Conservation (phyloP, 805 yeast species). For the Lipomyces kockii region DNA sequence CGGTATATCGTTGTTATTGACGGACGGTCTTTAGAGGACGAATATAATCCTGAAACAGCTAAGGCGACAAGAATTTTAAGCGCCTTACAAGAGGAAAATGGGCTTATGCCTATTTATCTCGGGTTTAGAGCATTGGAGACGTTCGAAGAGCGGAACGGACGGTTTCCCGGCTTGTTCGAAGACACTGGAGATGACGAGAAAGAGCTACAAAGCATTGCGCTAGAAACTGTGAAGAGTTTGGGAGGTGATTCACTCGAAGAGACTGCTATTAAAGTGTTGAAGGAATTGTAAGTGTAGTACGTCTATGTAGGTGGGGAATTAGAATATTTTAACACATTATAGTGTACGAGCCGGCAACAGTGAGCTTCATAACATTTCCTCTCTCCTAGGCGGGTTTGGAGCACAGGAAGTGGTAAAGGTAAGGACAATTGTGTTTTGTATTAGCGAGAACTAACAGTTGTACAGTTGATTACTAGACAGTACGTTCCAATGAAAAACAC, state of each 20-base stretch:
- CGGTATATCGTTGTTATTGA: constrained; percentile 55
- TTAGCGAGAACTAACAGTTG: not conserved
- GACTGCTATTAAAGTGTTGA: constrained; percentile 48
- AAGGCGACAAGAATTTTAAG: constrained; percentile 9
- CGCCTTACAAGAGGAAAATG: constrained; percentile 33
- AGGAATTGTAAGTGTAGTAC: constrained; percentile 47
- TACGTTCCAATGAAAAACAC: constrained; percentile 77
- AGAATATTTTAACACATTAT: not conserved
- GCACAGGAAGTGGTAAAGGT: constrained; percentile 83
- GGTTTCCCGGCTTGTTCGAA: constrained; percentile 29
- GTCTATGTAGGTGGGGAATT: not conserved
- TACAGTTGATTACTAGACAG: constrained; percentile 64
- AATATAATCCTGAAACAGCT: constrained; percentile 19
- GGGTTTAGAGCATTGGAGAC: constrained; percentile 38
- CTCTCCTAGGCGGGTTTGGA: constrained; percentile 82
- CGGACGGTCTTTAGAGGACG: constrained; percentile 48
- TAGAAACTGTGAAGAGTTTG: constrained; percentile 10
- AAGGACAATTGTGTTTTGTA: constrained; percentile 12
- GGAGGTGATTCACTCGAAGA: constrained; percentile 26
- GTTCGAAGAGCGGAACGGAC: constrained; percentile 36
- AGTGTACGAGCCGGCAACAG: constrained; percentile 46
- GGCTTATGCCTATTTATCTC: constrained; percentile 37
- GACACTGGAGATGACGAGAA: constrained; percentile 21
- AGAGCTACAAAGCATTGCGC: constrained; percentile 21
- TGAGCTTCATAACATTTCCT: constrained; percentile 61